phyloP scores from a whole-genome alignment of 2,329 filamentous ascomycete genomes.

The Ceratocystis huliohia region DNA sequence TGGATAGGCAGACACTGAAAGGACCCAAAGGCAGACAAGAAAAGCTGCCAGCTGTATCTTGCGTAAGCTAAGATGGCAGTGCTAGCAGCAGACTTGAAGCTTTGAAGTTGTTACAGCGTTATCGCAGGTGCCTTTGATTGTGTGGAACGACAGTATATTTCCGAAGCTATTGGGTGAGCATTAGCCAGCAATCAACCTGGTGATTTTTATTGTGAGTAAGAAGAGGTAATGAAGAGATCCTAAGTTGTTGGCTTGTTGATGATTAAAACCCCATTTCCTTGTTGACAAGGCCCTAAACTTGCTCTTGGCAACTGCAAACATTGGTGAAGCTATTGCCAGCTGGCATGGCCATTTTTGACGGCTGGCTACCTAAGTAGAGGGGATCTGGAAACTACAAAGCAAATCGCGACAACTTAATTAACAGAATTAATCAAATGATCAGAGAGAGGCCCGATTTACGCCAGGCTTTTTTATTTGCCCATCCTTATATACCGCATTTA shows the following conservation, averaged over 20 bases:
- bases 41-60: constrained; percentile 7
- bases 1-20: not conserved
- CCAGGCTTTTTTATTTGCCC: not conserved
- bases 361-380: constrained; percentile 7
- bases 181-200: not conserved
- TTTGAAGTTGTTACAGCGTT: not conserved
- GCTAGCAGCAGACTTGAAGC: not conserved
- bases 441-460: not conserved
- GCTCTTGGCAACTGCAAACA: too few species aligned
- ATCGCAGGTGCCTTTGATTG: too few species aligned
- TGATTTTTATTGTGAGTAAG: not conserved
- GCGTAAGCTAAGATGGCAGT: constrained; percentile 6
- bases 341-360: not conserved
- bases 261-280: not conserved
- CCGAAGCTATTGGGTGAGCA: not conserved
- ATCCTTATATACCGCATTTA: not conserved
- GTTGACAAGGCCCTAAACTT: not conserved
- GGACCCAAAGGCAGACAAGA: not conserved
- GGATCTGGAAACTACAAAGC: not conserved
- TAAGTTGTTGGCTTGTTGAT: not conserved
- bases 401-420: not conserved
- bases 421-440: not conserved
- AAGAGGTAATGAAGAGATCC: not conserved
- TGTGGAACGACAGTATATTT: too few species aligned
- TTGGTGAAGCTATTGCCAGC: not conserved